These are phyloP conservation scores for Leccinum truebloodii DNA, from an alignment of 768 basidiomycete species.

Conservation along the genomic window DNA sequence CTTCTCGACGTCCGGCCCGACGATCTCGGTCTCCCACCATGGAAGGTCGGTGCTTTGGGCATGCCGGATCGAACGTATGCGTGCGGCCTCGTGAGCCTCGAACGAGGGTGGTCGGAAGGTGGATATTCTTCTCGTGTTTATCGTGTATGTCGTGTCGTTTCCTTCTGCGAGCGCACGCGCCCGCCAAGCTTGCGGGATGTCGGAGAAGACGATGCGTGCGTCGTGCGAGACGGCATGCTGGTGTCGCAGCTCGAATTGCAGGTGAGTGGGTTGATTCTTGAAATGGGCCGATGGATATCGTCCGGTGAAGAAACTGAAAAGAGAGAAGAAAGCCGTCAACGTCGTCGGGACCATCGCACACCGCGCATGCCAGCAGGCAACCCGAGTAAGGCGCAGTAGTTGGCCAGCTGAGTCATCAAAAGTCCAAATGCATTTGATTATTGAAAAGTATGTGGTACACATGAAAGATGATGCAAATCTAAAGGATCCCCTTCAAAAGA, in stretches of 20 bases:
- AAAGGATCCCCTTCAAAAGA: not conserved
- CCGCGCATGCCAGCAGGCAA: constrained; percentile 2
- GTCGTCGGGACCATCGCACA: constrained; percentile 41
- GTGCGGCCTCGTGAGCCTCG: constrained; percentile 43
- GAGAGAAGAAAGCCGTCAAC: constrained; percentile 47
- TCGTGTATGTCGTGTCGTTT: constrained; percentile 32
- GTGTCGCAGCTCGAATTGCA: constrained; percentile 60
- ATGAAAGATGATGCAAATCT: constrained; percentile 5
- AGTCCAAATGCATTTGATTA: not conserved
- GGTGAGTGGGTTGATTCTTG: constrained; percentile 22
- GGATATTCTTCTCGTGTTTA: constrained; percentile 40
- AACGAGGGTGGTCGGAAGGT: constrained; percentile 52
- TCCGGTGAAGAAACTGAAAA: constrained; percentile 33
- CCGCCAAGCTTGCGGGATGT: constrained; percentile 40
- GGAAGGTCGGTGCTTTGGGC: constrained; percentile 46
- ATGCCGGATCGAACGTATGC: constrained; percentile 44
- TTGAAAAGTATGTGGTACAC: not conserved
- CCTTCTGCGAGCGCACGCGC: constrained; percentile 10
- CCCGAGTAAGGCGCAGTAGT: not conserved
- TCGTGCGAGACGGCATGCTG: constrained; percentile 53
- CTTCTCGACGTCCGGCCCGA: constrained; percentile 74
- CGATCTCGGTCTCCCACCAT: constrained; percentile 78
- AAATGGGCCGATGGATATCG: constrained; percentile 6
- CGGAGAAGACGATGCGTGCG: constrained; percentile 56
- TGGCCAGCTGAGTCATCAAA: constrained; percentile 24